Percentiles rank a stretch among this genome's conserved stretches.
phyloP scores from a whole-genome alignment of 2,329 filamentous ascomycete genomes.

The Exophiala lecanii-corni region DNA sequence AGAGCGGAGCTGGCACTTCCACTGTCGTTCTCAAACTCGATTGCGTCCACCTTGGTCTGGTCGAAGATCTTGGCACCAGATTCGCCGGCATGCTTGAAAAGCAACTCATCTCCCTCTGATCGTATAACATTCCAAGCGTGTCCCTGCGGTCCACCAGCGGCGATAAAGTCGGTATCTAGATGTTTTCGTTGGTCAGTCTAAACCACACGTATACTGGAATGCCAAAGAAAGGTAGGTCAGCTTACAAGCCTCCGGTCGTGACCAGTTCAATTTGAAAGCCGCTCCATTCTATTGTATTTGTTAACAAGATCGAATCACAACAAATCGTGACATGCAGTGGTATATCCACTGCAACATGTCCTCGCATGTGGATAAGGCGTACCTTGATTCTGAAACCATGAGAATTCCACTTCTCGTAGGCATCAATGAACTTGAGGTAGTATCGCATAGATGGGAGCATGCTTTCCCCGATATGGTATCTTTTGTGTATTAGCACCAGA shows the following conservation, averaged over 20 bases:
- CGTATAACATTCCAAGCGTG: conserved; percentile 47
- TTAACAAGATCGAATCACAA: not conserved
- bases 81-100: conserved; percentile 41
- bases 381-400: conserved; percentile 35
- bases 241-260: conserved; percentile 32
- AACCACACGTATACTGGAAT: no score
- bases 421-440: conserved; percentile 43
- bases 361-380: not conserved
- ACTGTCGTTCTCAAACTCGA: conserved; percentile 33
- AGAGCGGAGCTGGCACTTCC: conserved; percentile 22
- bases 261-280: conserved; percentile 36
- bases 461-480: conserved; percentile 38
- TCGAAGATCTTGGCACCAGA: conserved; percentile 42
- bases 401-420: conserved; percentile 36
- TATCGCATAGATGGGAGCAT: conserved; percentile 38
- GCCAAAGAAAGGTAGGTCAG: no score
- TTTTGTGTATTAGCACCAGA: no score
- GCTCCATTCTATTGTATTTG: conserved; percentile 33
- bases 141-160: conserved; percentile 35
- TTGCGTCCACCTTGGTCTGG: conserved; percentile 33
- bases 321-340: no score
- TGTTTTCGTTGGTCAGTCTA: no score
- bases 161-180: conserved; percentile 43
- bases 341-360: no score
- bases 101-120: conserved; percentile 43